These are phyloP conservation scores for Magnusiomyces suaveolens DNA, from an alignment of 1,139 yeast species.

Conservation along the genomic window DNA sequence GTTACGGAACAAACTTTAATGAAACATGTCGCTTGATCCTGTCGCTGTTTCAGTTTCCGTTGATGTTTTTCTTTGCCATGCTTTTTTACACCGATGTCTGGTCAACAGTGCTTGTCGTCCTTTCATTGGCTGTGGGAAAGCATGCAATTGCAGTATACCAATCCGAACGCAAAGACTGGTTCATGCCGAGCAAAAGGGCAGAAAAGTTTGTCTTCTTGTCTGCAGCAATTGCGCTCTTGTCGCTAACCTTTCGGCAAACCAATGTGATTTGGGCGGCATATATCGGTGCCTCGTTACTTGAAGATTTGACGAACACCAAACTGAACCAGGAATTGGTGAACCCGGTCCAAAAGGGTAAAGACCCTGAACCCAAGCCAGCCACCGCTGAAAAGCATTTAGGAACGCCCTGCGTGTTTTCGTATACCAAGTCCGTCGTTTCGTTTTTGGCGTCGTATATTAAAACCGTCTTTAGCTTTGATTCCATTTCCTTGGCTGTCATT, in stretches of 20 bases:
- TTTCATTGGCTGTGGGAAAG: conserved; percentile 36
- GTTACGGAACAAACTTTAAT: conserved; percentile 18
- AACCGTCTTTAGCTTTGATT: conserved; percentile 5
- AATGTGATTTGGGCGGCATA: conserved; percentile 79
- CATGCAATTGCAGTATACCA: not conserved
- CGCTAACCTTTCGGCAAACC: conserved; percentile 74
- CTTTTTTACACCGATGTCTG: conserved; percentile 89
- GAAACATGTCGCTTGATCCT: conserved; percentile 14
- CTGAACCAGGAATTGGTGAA: not conserved
- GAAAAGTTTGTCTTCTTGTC: conserved; percentile 9
- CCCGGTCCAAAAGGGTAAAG: not conserved
- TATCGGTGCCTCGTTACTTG: conserved; percentile 28
- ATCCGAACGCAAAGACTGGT: conserved; percentile 9
- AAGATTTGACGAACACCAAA: conserved; percentile 3
- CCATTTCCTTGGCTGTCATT: conserved; percentile 20
- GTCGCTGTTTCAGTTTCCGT: conserved; percentile 41
- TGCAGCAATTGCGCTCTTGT: conserved; percentile 22
- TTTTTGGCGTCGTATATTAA: conserved; percentile 2
- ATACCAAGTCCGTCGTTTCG: not conserved
- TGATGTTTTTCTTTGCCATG: conserved; percentile 60
- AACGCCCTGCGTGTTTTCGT: not conserved
- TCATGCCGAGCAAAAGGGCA: not conserved
- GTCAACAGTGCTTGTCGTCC: conserved; percentile 64
- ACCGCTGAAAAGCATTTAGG: not conserved
- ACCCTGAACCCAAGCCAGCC: not conserved